Percentiles rank a stretch among this genome's conserved stretches.
Conservation (phyloP, 805 yeast genomes). For the Saccharomycopsis sp. region DNA sequence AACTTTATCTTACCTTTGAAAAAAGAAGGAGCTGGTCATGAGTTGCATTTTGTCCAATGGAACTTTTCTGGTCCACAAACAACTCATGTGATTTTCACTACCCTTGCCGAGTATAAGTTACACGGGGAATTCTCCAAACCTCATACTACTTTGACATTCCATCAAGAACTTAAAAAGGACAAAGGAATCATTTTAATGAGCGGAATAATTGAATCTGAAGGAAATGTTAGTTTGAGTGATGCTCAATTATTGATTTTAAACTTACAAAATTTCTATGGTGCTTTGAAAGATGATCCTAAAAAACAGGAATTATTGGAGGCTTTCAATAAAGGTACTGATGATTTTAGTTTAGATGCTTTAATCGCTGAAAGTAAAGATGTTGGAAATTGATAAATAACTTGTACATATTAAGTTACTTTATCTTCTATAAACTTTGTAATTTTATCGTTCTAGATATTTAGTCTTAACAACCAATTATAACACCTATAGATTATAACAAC, state of each 20-base stretch:
- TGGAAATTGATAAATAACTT: too few species aligned
- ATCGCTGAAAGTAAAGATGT: slow-evolving; percentile 53
- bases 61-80: slow-evolving; percentile 74
- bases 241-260: slow-evolving; percentile 69
- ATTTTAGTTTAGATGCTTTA: slow-evolving; percentile 59
- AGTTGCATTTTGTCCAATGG: slow-evolving; percentile 94
- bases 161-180: slow-evolving; percentile 54
- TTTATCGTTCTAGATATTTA: too few species aligned
- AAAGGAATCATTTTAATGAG: slow-evolving; percentile 74
- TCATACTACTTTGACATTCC: slow-evolving; percentile 84
- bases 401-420: too few species aligned
- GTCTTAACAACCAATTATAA: too few species aligned
- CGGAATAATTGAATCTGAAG: slow-evolving; percentile 66
- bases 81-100: slow-evolving; percentile 81
- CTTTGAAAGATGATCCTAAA: slow-evolving; percentile 36
- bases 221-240: slow-evolving; percentile 52
- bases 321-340: slow-evolving; percentile 59
- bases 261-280: slow-evolving; percentile 79
- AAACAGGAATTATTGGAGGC: slow-evolving; percentile 49
- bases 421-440: too few species aligned
- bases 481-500: too few species aligned
- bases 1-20: slow-evolving; percentile 88
- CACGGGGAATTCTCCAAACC: slow-evolving; percentile 92
- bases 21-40: slow-evolving; percentile 46
- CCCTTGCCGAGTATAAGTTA: slow-evolving; percentile 82